Evolutionary conservation across 805 yeast species (phyloP), one percentile per base, ranked within the genome.

Genomic region (Wickerhamiella parazyma): DNA sequence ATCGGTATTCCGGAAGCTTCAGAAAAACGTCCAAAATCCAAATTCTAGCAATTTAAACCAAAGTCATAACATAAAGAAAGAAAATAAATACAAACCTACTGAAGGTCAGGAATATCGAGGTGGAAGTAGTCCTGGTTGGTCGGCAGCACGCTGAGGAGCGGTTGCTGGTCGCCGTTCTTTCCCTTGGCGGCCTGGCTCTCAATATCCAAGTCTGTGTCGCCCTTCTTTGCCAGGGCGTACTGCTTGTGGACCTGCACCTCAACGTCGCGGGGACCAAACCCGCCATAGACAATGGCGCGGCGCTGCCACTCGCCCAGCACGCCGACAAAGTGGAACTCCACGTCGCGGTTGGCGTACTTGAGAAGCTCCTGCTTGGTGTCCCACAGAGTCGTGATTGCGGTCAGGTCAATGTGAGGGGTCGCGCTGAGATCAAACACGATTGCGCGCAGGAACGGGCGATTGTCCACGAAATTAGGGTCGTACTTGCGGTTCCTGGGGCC

Each of bases 301-400:
- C 83, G 76, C 44, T 82, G 74, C 96, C 96, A 87, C 8, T 89
- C 87, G 45, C 81, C 77, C 36, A 81, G 64, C 25, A 87, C 75
- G 20, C 95, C 94, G 9, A 82, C 74, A 60, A 87, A 86, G 62
- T 87, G 96, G 64, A 79, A 78, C 62, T 87, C 95, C 46, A 85
- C 87, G 51, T 80, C 85, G 46, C 80, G 68, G 57, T 83, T 87
- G 14, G 91, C 80, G 55, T 81, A 83, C 45, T 66, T 70, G 61
- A 77, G 76, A 38, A 85, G 61, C 12, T 85, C 76, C 52, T 77
- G 78, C 50, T 80, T 71, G 53, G 83, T 66, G 58, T 87, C 96
- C 40, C 78, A 75, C 45, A 87, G 66, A 2, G 79, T 69, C 62
- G 84, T 94, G 28, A 85, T 66, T 12, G 87, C 79, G 0, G 95